phyloP scores from a whole-genome alignment of 106 monocot species.

The Allium cepa region DNA sequence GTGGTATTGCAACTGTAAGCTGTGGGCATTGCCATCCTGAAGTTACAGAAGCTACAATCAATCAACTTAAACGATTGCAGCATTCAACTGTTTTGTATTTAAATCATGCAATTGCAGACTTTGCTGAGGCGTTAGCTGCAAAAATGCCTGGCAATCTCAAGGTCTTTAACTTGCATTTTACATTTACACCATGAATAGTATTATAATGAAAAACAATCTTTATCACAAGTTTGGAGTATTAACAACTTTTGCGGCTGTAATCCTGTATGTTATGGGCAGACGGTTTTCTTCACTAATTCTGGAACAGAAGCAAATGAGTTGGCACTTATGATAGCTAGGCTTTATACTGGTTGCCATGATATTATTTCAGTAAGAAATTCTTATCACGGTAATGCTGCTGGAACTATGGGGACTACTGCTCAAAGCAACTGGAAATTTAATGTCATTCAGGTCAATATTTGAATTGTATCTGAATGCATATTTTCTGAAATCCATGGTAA shows the following conservation, averaged over 20 bases:
- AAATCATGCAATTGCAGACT: constrained; percentile 81
- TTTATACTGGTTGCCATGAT: constrained; percentile 89
- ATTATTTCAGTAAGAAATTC: constrained; percentile 81
- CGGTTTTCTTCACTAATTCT: constrained; percentile 96
- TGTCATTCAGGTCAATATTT: constrained; percentile 55
- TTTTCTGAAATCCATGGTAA: too few species aligned
- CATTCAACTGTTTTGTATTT: constrained; percentile 88
- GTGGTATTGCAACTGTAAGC: constrained; percentile 86
- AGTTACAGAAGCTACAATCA: constrained; percentile 55
- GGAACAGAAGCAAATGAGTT: constrained; percentile 97
- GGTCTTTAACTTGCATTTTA: constrained; percentile 16
- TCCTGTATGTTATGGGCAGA: constrained; percentile 23
- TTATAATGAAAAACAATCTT: too few species aligned
- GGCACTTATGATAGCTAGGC: constrained; percentile 81
- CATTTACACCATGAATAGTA: too few species aligned
- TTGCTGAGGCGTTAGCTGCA: constrained; percentile 77
- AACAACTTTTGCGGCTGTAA: too few species aligned
- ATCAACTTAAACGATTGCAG: constrained; percentile 63
- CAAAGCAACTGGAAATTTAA: constrained; percentile 92
- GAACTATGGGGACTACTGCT: constrained; percentile 86
- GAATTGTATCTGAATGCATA: too few species aligned
- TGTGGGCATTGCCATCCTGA: constrained; percentile 96
- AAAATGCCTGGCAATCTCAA: constrained; percentile 90
- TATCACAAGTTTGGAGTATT: too few species aligned
- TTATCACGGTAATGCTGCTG: constrained; percentile 98